Base-by-base conservation (phyloP, 1,284 basidiomycete genomes). In the Caloboletus inedulis region DNA sequence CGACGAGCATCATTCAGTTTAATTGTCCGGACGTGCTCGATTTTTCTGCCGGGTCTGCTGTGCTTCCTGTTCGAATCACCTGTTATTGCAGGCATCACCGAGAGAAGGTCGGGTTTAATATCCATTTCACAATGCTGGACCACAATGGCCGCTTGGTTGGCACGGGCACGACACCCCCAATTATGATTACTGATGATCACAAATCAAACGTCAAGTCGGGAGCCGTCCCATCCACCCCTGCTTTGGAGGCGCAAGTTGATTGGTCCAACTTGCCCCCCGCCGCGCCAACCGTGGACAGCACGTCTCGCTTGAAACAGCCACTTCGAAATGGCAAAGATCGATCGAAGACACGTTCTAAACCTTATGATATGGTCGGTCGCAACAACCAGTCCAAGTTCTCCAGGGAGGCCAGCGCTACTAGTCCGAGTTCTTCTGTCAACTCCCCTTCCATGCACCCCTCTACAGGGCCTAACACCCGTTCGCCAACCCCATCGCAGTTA, bases 111-210 rank as follows among this genome's bases (percentile, higher is more conserved):
- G 97, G 97, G 1, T 99, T 99, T 74, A 87, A 89, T 68, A 87
- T 99, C 59, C 89, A 91, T 63, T 91, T 99, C 70, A 87, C 87
- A 18, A 82, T 99, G 77, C 82, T 87, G 62, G 91, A 98, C 59
- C 77, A 85, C 62, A 78, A 75, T 34, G 94, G 94, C 8, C 82
- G 89, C 25, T 72, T 94, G 45, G 82, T 99, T 49, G 96, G 93
- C 10, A 82, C 82, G 10, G 92, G 93, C 3, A 82, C 80, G 43
- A 94, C 93, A 3, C 86, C 87, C 29, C 94, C 96, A 3, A 96
- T 99, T 65, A 96, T 99, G 87, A 99, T 99, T 62, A 99, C 96
- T 3, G 97, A 99, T 72, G 97, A 99, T 70, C 95, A 98, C 74
- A 98, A 98, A 74, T 94, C 92, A 34, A 84, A 80, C 7, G 62